Conservation (phyloP, 2,329 filamentous ascomycete genomes). For the Colletotrichum simmondsii region DNA sequence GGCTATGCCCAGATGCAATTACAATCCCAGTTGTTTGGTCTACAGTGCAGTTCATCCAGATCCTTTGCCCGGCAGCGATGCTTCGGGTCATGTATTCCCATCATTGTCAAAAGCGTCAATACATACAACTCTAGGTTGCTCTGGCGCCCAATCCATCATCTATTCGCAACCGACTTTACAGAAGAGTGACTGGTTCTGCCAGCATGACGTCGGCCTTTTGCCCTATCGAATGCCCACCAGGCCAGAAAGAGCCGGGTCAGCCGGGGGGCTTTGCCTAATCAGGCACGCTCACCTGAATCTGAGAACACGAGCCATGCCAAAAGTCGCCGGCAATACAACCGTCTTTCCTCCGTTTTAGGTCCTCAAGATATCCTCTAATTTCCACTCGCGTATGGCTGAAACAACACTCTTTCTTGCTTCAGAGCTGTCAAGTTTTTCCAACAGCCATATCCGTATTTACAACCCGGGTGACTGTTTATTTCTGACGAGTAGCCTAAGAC, state of each 20-base stretch:
- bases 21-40: background rate
- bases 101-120: background rate
- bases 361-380: constrained; percentile 21
- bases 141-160: constrained; percentile 10
- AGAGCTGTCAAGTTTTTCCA: background rate
- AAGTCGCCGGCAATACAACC: constrained; percentile 21
- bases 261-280: constrained; percentile 29
- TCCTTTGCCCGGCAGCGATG: background rate
- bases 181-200: background rate
- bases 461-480: background rate
- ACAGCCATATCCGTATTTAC: background rate
- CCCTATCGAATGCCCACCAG: constrained; percentile 15
- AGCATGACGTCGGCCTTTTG: constrained; percentile 15
- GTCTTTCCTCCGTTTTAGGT: background rate
- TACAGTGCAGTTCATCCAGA: background rate
- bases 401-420: background rate
- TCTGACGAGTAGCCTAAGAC: background rate
- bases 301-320: constrained; percentile 35
- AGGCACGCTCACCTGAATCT: constrained; percentile 38
- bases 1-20: background rate
- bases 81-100: background rate
- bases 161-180: constrained; percentile 9
- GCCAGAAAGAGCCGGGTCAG: constrained; percentile 16
- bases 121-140: constrained; percentile 17
- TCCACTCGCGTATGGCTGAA: constrained; percentile 30